Evolutionary conservation across 345 rosid genomes (phyloP).

Genomic region (Boechera retrofracta): DNA sequence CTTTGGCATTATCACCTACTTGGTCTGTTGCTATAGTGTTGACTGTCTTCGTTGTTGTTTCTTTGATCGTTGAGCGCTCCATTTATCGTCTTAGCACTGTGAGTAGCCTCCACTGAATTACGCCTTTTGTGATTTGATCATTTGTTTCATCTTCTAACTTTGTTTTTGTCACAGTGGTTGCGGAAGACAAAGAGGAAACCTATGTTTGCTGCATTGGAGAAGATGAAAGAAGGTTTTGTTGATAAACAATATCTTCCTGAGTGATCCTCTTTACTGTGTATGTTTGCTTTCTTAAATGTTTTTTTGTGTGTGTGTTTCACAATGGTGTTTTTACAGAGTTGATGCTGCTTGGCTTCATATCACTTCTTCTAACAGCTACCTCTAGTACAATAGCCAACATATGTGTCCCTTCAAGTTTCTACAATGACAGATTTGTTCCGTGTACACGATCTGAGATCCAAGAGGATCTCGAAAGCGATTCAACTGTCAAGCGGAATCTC

Average conservation of each 20-base stretch:
- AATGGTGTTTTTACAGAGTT: slow-evolving; percentile 56
- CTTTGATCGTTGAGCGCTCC: slow-evolving; percentile 84
- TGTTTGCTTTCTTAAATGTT: slow-evolving; percentile 29
- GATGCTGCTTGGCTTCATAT: slow-evolving; percentile 98
- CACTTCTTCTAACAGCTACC: slow-evolving; percentile 88
- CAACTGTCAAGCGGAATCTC: slow-evolving; percentile 62
- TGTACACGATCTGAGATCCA: slow-evolving; percentile 70
- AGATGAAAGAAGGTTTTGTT: slow-evolving; percentile 87
- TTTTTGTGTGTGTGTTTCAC: background rate
- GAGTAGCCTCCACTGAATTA: slow-evolving; percentile 38
- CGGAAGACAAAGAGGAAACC: slow-evolving; percentile 80
- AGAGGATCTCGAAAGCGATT: slow-evolving; percentile 50
- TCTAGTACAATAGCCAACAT: slow-evolving; percentile 81
- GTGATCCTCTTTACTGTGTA: background rate
- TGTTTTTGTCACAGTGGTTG: slow-evolving; percentile 67
- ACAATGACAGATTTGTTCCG: slow-evolving; percentile 73
- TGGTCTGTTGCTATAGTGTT: slow-evolving; percentile 97
- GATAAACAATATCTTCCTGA: background rate
- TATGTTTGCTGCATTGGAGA: slow-evolving; percentile 82
- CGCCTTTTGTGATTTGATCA: background rate
- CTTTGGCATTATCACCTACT: slow-evolving; percentile 85
- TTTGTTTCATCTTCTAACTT: background rate
- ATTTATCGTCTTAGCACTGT: slow-evolving; percentile 79
- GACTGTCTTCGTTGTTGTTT: slow-evolving; percentile 81
- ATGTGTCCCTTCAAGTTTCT: slow-evolving; percentile 87